phyloP scores from a whole-genome alignment of 495 filamentous ascomycete genomes.

The Tuber aestivum region DNA sequence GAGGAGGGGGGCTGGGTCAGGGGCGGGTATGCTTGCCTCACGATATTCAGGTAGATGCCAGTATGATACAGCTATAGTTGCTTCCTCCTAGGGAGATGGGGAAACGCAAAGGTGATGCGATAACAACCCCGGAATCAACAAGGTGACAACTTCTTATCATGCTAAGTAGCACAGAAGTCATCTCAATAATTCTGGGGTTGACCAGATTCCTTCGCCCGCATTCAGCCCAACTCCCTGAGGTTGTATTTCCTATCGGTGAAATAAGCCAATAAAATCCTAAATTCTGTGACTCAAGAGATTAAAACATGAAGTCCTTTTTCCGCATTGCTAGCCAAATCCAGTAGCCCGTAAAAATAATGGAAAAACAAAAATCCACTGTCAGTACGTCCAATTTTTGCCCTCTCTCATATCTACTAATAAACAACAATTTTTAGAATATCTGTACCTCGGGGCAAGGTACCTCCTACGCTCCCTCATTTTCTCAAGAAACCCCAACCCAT shows the following conservation, averaged over 20 bases:
- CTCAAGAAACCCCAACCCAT: conserved; percentile 8
- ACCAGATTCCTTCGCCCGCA: background rate
- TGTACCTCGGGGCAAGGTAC: background rate
- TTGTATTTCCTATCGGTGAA: background rate
- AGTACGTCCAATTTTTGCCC: conserved; percentile 12
- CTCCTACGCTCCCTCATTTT: conserved; percentile 3
- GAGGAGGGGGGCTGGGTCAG: no score
- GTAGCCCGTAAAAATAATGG: background rate
- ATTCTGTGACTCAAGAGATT: background rate
- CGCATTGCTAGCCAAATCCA: background rate
- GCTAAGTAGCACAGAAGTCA: no score
- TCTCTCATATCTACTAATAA: conserved; percentile 8
- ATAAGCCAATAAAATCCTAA: background rate
- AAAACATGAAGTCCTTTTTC: background rate
- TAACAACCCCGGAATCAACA: no score
- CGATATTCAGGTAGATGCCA: no score
- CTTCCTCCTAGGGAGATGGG: no score
- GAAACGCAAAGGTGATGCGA: no score
- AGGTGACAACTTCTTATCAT: no score
- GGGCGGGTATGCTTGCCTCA: no score
- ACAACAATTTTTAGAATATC: conserved; percentile 8
- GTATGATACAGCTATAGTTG: no score
- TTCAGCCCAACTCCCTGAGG: background rate
- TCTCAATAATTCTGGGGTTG: no score
- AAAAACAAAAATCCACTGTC: background rate